Conservation (phyloP, 371 early-diverging fungal genomes). For the Haplosporangium sp. region DNA sequence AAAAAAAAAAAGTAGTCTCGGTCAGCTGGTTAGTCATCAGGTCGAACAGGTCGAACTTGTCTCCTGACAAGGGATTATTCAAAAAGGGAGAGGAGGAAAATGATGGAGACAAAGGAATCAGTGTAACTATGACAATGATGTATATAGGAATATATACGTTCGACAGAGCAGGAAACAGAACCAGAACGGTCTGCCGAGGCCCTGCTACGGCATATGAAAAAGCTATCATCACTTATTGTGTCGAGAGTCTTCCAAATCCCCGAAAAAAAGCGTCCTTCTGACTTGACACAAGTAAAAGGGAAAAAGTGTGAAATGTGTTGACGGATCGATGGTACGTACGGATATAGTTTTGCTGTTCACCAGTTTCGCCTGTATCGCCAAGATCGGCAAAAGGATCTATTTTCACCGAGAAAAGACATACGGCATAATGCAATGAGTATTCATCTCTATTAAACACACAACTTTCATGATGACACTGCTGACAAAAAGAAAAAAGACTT, state of each 20-base stretch:
- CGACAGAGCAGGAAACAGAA: slow-evolving; percentile 44
- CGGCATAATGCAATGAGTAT: background rate
- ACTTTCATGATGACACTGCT: background rate
- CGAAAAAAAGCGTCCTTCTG: background rate
- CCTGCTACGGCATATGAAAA: slow-evolving; percentile 43
- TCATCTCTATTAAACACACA: background rate
- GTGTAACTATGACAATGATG: slow-evolving; percentile 77
- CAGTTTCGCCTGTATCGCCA: slow-evolving; percentile 72
- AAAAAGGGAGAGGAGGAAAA: background rate
- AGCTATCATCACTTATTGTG: slow-evolving; percentile 54
- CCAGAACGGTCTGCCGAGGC: slow-evolving; percentile 51
- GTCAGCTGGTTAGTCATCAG: background rate
- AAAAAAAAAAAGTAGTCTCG: background rate
- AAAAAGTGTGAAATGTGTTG: background rate
- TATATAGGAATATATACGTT: slow-evolving; percentile 47
- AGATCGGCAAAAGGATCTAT: slow-evolving; percentile 88
- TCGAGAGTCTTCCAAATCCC: slow-evolving; percentile 15
- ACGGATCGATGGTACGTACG: slow-evolving; percentile 66
- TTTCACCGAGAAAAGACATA: background rate
- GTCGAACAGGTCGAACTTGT: no score
- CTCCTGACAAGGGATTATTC: background rate
- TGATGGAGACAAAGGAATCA: slow-evolving; percentile 54
- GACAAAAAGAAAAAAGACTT: slow-evolving; percentile 1
- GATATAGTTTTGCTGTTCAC: slow-evolving; percentile 72
- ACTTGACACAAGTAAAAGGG: background rate